These are phyloP conservation scores for Aspergillus sclerotioniger DNA, from an alignment of 495 filamentous ascomycete species.

Conservation along the genomic window DNA sequence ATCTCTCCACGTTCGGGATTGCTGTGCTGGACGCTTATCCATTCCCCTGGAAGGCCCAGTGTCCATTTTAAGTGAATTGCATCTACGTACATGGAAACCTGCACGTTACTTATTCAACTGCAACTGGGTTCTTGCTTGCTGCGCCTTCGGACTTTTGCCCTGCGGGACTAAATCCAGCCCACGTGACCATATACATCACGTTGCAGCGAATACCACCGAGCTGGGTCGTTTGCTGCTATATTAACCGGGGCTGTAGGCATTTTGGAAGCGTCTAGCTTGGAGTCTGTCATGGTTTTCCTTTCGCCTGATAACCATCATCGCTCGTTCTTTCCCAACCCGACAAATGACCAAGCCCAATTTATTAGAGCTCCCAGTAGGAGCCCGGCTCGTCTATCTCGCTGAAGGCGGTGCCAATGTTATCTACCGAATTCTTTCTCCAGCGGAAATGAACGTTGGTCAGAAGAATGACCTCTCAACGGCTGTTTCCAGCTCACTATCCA, in stretches of 20 bases:
- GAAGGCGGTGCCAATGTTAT: conserved; percentile 75
- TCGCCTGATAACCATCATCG: conserved; percentile 7
- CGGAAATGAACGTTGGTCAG: conserved; percentile 15
- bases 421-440: conserved; percentile 52
- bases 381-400: conserved; percentile 51
- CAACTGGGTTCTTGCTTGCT: background rate
- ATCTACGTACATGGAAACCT: conserved; percentile 5
- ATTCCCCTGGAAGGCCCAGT: conserved; percentile 1
- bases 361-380: conserved; percentile 40
- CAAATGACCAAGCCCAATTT: conserved; percentile 40
- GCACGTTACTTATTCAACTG: conserved; percentile 3
- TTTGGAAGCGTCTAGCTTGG: conserved; percentile 6
- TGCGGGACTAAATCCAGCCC: background rate
- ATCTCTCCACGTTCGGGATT: conserved; percentile 2
- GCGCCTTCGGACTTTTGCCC: conserved; percentile 8
- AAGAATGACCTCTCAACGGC: conserved; percentile 10
- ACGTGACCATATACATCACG: conserved; percentile 7
- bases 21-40: conserved; percentile 1
- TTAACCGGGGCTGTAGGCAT: conserved; percentile 10
- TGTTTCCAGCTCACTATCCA: background rate
- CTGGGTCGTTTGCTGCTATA: conserved; percentile 1
- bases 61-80: conserved; percentile 11
- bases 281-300: conserved; percentile 25
- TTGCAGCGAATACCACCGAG: background rate
- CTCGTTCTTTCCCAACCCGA: conserved; percentile 15